Conservation (phyloP, 2,329 filamentous ascomycete genomes). For the Fonsecaea monophora region DNA sequence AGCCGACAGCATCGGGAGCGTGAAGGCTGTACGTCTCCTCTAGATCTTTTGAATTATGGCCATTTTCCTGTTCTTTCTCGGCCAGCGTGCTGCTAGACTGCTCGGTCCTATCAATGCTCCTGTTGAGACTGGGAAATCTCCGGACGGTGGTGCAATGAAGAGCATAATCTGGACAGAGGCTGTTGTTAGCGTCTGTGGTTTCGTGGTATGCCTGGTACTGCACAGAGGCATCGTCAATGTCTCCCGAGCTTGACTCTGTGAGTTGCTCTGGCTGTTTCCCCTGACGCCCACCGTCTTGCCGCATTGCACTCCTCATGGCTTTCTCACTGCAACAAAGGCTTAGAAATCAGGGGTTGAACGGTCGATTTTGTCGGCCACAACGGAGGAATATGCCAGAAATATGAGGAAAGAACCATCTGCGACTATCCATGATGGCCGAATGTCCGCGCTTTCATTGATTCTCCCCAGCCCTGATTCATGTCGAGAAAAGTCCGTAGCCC, state of each 20-base stretch:
- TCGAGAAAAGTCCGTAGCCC: neutral
- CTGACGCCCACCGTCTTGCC: neutral
- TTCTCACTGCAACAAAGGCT: neutral
- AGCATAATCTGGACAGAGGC: neutral
- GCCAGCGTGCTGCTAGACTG: slow-evolving; percentile 7
- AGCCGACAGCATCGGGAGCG: slow-evolving; percentile 39
- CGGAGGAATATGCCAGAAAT: neutral
- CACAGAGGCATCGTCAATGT: neutral
- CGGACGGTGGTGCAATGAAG: neutral
- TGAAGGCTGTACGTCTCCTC: slow-evolving; percentile 8
- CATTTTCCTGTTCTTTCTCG: slow-evolving; percentile 2
- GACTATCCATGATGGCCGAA: neutral
- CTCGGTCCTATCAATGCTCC: neutral
- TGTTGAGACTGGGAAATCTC: slow-evolving; percentile 11
- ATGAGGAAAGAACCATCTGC: neutral
- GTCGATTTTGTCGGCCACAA: neutral
- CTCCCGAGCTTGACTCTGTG: neutral
- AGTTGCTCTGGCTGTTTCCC: too few species aligned
- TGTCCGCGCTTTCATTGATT: neutral
- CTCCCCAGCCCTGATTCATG: neutral
- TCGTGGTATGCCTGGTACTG: neutral
- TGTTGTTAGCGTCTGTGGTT: neutral
- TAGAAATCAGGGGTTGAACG: neutral
- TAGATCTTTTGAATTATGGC: slow-evolving; percentile 1
- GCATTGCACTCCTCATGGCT: neutral